Conservation (phyloP, 2,329 filamentous ascomycete genomes). For the Fusarium euwallaceae region DNA sequence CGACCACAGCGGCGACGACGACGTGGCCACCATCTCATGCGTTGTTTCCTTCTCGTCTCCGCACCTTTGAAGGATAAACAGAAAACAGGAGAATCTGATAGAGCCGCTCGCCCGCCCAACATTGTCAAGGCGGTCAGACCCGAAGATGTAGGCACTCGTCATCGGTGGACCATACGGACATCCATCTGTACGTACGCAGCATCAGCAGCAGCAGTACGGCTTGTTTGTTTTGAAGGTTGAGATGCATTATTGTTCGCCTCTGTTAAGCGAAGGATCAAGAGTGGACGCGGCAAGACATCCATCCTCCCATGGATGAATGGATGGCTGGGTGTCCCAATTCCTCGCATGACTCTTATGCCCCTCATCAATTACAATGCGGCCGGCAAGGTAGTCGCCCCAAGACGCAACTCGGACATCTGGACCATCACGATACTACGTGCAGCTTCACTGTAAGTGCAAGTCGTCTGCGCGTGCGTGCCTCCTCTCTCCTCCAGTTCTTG, state of each 20-base stretch:
- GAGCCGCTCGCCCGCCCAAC: constrained; percentile 29
- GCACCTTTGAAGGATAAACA: constrained; percentile 7
- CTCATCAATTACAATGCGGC: constrained; percentile 7
- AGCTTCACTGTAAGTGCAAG: not conserved
- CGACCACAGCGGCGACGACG: constrained; percentile 27
- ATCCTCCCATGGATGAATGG: not conserved
- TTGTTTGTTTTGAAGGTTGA: not conserved
- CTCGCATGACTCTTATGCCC: constrained; percentile 3
- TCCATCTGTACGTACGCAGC: not conserved
- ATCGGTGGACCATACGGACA: constrained; percentile 19
- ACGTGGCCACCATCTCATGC: constrained; percentile 34
- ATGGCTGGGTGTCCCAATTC: not conserved
- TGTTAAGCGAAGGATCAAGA: constrained; percentile 5
- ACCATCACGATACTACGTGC: not conserved
- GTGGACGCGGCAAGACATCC: not conserved
- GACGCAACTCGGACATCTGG: not conserved
- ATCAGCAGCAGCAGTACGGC: not conserved
- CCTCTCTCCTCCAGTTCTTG: not conserved
- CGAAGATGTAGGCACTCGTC: constrained; percentile 38
- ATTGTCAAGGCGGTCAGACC: constrained; percentile 45
- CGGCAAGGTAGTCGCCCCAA: not conserved
- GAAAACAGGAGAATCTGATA: constrained; percentile 16
- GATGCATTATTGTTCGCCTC: not conserved
- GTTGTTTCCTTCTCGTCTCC: constrained; percentile 24
- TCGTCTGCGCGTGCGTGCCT: not conserved